Percentiles rank a stretch among this genome's conserved stretches.
Conservation (phyloP, 257 asterid species). For the Solanum ossicruentum region DNA sequence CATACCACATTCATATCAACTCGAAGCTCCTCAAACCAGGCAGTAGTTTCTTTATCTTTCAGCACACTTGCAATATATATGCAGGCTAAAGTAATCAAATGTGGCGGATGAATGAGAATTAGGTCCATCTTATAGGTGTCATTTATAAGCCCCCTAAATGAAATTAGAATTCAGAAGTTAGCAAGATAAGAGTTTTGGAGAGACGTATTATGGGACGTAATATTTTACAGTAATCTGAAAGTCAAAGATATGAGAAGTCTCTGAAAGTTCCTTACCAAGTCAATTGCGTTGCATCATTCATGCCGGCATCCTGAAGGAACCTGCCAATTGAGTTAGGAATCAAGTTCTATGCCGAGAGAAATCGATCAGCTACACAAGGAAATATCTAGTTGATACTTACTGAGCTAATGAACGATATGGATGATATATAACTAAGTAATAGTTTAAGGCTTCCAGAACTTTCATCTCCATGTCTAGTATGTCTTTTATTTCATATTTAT, state of each 20-base stretch:
- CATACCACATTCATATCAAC: constrained; percentile 93
- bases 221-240: not conserved
- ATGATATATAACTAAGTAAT: constrained; percentile 83
- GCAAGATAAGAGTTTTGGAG: not conserved
- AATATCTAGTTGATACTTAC: constrained; percentile 35
- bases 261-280: constrained; percentile 46
- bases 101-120: constrained; percentile 83
- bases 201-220: not conserved
- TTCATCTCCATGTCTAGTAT: constrained; percentile 98
- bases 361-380: not conserved
- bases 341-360: not conserved
- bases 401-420: constrained; percentile 71
- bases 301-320: constrained; percentile 89
- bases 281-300: constrained; percentile 69
- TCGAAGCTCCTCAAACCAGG: constrained; percentile 99
- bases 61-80: constrained; percentile 78
- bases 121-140: constrained; percentile 96
- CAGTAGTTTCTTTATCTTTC: constrained; percentile 79
- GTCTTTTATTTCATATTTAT: constrained; percentile 74
- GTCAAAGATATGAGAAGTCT: not conserved
- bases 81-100: constrained; percentile 81
- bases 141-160: constrained; percentile 74
- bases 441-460: constrained; percentile 86
- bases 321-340: constrained; percentile 19
- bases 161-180: not conserved